Evolutionary conservation across 192 early-diverging fungal genomes (phyloP).

Genomic region (Umbelopsis sp.): DNA sequence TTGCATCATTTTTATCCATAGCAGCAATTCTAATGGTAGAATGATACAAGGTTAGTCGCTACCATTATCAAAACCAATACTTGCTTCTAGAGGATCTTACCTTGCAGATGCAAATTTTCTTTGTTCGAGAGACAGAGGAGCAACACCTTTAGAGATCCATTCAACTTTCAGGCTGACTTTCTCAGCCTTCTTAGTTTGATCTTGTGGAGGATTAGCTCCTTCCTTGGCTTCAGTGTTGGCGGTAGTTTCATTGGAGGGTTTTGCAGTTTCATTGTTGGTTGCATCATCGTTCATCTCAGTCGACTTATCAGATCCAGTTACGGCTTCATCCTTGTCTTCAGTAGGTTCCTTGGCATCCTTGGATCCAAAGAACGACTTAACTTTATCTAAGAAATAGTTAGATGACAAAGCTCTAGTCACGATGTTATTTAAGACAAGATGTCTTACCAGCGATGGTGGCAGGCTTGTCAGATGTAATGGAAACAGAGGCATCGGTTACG

Average conservation of each 20-base stretch:
- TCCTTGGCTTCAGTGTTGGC: neutral
- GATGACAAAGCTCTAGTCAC: neutral
- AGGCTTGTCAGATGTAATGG: constrained; percentile 11
- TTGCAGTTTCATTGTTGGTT: constrained; percentile 36
- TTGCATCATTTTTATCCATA: constrained; percentile 76
- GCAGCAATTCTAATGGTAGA: constrained; percentile 29
- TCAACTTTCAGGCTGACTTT: constrained; percentile 29
- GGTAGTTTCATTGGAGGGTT: constrained; percentile 36
- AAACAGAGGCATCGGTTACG: constrained; percentile 63
- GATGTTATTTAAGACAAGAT: neutral
- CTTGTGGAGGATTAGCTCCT: neutral
- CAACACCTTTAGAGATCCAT: constrained; percentile 24
- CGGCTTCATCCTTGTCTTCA: constrained; percentile 19
- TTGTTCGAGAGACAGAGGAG: constrained; percentile 18
- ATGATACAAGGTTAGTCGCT: too few species aligned
- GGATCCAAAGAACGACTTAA: constrained; percentile 67
- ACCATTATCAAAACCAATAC: too few species aligned
- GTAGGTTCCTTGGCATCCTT: constrained; percentile 46
- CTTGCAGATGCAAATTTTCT: constrained; percentile 36
- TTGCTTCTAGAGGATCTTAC: constrained; percentile 31
- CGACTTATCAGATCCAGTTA: constrained; percentile 18
- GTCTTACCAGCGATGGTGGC: constrained; percentile 31
- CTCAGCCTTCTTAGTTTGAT: constrained; percentile 4
- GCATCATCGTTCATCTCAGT: constrained; percentile 29
- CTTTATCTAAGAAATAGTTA: constrained; percentile 45